Conservation (phyloP, 2,329 filamentous ascomycete genomes). For the Blastomyces gilchristii region DNA sequence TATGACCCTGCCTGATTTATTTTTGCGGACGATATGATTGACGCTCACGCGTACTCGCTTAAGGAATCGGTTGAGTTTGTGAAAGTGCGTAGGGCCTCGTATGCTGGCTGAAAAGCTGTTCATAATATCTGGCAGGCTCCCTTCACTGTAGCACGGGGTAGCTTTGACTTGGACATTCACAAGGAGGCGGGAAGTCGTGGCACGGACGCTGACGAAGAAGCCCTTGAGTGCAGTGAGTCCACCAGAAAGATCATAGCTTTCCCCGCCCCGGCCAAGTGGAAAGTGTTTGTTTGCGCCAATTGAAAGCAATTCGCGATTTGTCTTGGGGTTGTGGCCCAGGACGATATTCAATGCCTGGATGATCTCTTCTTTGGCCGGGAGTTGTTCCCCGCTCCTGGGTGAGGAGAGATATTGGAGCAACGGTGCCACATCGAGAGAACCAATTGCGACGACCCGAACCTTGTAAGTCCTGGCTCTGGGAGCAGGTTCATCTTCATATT, state of each 20-base stretch:
- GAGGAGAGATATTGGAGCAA: conserved; percentile 38
- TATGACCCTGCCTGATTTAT: conserved; percentile 25
- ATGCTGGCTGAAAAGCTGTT: conserved; percentile 13
- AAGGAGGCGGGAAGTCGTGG: conserved; percentile 47
- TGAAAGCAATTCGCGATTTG: conserved; percentile 31
- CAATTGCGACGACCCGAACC: conserved; percentile 28
- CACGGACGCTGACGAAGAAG: conserved; percentile 52
- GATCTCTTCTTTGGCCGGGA: conserved; percentile 40
- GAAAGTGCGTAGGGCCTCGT: conserved; percentile 19
- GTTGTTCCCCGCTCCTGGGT: conserved; percentile 26
- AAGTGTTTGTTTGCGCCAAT: conserved; percentile 48
- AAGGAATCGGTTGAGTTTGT: conserved; percentile 25
- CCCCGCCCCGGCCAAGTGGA: conserved; percentile 30
- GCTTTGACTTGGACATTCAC: conserved; percentile 55
- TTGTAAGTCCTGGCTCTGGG: conserved; percentile 27
- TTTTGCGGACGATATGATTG: conserved; percentile 33
- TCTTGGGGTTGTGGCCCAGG: conserved; percentile 41
- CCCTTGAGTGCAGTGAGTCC: conserved; percentile 51
- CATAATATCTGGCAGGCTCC: conserved; percentile 33
- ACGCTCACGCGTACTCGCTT: conserved; percentile 33
- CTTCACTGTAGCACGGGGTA: conserved; percentile 47
- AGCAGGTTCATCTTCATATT: conserved; percentile 27
- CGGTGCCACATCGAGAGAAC: conserved; percentile 29
- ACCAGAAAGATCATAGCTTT: conserved; percentile 32
- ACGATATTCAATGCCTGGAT: conserved; percentile 52